Base-by-base conservation (phyloP, 2,329 filamentous ascomycete genomes). In the Catunica adiposa region DNA sequence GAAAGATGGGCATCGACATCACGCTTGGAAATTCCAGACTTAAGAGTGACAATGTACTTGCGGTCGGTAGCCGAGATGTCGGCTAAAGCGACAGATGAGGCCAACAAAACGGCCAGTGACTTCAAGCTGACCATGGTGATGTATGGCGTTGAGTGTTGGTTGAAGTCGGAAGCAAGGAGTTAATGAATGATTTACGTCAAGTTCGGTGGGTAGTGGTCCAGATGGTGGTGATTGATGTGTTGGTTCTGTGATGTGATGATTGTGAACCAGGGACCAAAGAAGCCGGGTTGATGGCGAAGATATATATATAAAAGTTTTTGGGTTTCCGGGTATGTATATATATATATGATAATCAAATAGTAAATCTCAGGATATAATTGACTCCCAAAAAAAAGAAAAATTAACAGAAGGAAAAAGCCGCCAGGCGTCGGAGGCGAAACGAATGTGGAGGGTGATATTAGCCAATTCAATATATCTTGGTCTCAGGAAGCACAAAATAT, bases 31-130 rank as follows among this genome's bases (percentile, higher is more conserved):
- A 68, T 61, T 31, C 65, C 64, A 7, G 67, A 63, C 62, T 72
- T 71, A 20, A 74, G 60, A 34, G 71, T 74, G 62, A 74, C 63
- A 56, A 74, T 74, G 62, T 73, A 74, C 60, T 68, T 71, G 60
- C 65, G 66, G 51, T 67, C 61, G 47, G 40, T 14, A 53, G 7
- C 31, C 40, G 56, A 59, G 25, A 56, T 58, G 52, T 61, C 59
- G 6, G 58, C 57, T 34, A 62, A 53, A 26, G 65, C 63, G 42
- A 62, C 51, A 20, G 60, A 40, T 53, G 59, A 55, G 20, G 52
- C 51, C 22, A 59, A 48, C 31, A 59, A 51, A 50, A 59, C 31
- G 20, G 61, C 60, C 46, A 63, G 55, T 17, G 47, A 61, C 50
- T 60, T 62, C 51, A 62, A 54, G 50, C 55, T 57, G 50, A 60